Evolutionary conservation across 169 alveolate genomes (phyloP), one percentile per base, ranked within the genome.

Genomic region (Plasmodium yoelii): DNA sequence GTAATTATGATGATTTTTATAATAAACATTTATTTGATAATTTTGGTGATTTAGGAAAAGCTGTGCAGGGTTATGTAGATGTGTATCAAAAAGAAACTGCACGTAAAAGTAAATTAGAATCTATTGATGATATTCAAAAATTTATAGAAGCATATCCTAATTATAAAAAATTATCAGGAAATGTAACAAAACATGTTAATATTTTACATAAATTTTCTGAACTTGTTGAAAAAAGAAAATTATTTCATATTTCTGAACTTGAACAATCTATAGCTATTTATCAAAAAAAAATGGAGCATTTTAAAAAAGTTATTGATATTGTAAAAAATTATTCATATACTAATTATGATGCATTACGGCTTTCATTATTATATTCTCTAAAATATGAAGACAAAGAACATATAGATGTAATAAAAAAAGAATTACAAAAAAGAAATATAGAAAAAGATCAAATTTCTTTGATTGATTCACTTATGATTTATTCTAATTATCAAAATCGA

Each of bases 31-130:
- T 96, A 93, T 96, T 93, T 88, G 94, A 93, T 12, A 98, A 97
- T 91, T 98, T 97, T 92, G 98, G 99, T 10, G 99, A 97, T 28
- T 94, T 98, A 57, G 99, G 98, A 12, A 87, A 94, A 15, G 97
- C 95, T 10, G 97, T 98, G 13, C 94, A 96, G 68, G 93, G 91
- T 12, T 92, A 96, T 67, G 97, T 98, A 5, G 92, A 94, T 73
- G 95, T 96, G 49, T 95, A 92, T 87, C 92, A 96, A 87, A 92
- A 68, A 82, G 88, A 75, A 44, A 75, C 88, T 9, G 63, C 88
- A n/a, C 22, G 28, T 46, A 75, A 75, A 55, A 64, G 67, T 24
- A 92, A 95, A 74, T 94, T 96, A 42, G 96, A 95, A 53, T 92
- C 97, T 5, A 94, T 97, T 61, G 98, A 96, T 88, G 99, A 97